phyloP scores from a whole-genome alignment of 768 basidiomycete species.

The Hygrocybe punicea region DNA sequence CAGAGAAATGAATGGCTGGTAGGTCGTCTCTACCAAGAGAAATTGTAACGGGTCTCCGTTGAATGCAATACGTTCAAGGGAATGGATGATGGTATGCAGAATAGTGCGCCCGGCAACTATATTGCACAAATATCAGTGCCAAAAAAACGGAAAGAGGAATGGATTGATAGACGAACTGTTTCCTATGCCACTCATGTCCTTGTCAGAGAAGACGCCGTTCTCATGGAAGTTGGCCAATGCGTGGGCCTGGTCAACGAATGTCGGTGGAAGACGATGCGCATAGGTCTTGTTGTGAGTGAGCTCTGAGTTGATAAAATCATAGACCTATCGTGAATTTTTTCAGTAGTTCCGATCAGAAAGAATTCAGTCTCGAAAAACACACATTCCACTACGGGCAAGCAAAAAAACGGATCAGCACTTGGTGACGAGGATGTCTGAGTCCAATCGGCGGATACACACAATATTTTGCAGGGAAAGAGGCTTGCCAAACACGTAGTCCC shows the following conservation, averaged over 20 bases:
- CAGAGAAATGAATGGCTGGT: conserved; percentile 88
- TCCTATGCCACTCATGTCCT: conserved; percentile 61
- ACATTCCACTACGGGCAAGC: conserved; percentile 63
- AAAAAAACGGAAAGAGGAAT: background rate
- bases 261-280: conserved; percentile 76
- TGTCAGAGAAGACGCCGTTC: conserved; percentile 65
- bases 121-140: background rate
- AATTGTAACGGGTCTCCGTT: conserved; percentile 77
- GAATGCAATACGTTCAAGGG: conserved; percentile 76
- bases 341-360: conserved; percentile 8
- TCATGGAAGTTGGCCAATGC: conserved; percentile 79
- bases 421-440: background rate
- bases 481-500: conserved; percentile 71
- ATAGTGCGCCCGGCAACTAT: conserved; percentile 81
- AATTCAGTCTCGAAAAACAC: conserved; percentile 26
- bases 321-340: conserved; percentile 46
- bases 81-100: conserved; percentile 63
- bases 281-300: conserved; percentile 80
- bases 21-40: conserved; percentile 74
- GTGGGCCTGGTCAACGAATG: conserved; percentile 68
- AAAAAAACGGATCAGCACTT: conserved; percentile 10
- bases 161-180: conserved; percentile 59
- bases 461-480: conserved; percentile 65
- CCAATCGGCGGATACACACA: conserved; percentile 39
- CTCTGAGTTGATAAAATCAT: conserved; percentile 73